Evolutionary conservation across 495 filamentous ascomycete species (phyloP).

Genomic region (Penicillium pulvis): DNA sequence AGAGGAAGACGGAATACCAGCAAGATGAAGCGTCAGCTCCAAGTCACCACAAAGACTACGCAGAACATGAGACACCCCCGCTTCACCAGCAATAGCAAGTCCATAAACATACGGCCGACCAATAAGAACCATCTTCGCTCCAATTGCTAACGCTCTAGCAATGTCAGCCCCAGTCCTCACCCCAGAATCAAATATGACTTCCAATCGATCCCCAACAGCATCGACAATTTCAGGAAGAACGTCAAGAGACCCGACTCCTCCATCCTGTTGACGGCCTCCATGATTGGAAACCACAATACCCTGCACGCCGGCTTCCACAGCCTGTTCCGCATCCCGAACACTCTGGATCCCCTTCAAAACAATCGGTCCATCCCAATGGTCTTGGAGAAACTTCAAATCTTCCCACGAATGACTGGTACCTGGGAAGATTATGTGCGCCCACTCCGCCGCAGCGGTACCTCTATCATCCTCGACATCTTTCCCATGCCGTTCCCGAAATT

Average conservation of each 20-base stretch:
- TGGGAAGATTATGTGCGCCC: constrained; percentile 48
- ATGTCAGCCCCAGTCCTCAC: constrained; percentile 52
- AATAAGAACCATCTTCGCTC: constrained; percentile 53
- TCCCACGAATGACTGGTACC: constrained; percentile 54
- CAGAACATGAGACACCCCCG: constrained; percentile 30
- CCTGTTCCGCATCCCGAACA: constrained; percentile 51
- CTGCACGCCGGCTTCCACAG: constrained; percentile 52
- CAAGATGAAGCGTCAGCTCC: constrained; percentile 11
- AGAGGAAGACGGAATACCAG: constrained; percentile 8
- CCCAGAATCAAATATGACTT: constrained; percentile 52
- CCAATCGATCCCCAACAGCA: constrained; percentile 45
- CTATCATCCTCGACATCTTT: constrained; percentile 45
- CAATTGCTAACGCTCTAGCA: constrained; percentile 53
- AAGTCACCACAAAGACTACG: constrained; percentile 23
- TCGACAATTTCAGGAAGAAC: constrained; percentile 49
- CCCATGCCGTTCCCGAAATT: constrained; percentile 40
- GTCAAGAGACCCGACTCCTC: constrained; percentile 43
- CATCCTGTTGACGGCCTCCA: constrained; percentile 39
- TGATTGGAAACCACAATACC: constrained; percentile 52
- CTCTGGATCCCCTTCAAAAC: constrained; percentile 56
- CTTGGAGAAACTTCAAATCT: constrained; percentile 35
- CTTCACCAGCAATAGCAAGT: constrained; percentile 28
- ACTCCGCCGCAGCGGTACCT: constrained; percentile 34
- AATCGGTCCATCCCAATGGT: constrained; percentile 46
- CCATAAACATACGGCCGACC: constrained; percentile 44